phyloP scores from a whole-genome alignment of 345 rosid species.

The Eucalyptus marginata region DNA sequence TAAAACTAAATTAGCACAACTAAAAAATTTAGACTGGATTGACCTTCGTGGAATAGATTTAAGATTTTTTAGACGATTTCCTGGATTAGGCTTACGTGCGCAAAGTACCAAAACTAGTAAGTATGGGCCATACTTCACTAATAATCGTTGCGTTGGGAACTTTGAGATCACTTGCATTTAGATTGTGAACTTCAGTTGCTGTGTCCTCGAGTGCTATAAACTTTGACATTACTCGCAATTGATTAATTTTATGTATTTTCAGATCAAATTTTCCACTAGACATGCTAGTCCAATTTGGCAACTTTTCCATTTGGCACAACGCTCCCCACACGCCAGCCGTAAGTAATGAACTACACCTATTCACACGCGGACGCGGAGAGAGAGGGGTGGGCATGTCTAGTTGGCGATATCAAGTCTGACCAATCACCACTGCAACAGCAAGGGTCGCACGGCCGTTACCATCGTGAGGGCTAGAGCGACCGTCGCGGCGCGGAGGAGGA shows the following conservation, averaged over 20 bases:
- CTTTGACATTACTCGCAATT: neutral
- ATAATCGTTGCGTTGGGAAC: neutral
- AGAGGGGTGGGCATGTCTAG: neutral
- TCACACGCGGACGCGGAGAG: neutral
- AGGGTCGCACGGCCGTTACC: neutral
- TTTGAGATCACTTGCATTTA: neutral
- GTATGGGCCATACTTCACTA: no score
- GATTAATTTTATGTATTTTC: neutral
- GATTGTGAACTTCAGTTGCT: neutral
- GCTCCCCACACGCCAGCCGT: neutral
- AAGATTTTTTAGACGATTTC: neutral
- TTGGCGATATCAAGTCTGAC: neutral
- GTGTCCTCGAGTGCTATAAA: neutral
- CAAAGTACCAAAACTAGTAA: no score
- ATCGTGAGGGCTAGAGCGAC: neutral
- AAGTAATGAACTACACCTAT: neutral
- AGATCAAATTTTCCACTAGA: neutral
- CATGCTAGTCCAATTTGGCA: neutral
- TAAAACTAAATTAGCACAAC: fast-evolving
- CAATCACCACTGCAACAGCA: neutral
- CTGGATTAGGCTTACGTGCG: fast-evolving
- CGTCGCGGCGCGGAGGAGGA: fast-evolving
- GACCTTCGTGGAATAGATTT: neutral
- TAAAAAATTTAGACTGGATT: no score
- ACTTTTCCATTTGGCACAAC: neutral